phyloP scores from a whole-genome alignment of 2,329 filamentous ascomycete species.

The Colletotrichum sp. region DNA sequence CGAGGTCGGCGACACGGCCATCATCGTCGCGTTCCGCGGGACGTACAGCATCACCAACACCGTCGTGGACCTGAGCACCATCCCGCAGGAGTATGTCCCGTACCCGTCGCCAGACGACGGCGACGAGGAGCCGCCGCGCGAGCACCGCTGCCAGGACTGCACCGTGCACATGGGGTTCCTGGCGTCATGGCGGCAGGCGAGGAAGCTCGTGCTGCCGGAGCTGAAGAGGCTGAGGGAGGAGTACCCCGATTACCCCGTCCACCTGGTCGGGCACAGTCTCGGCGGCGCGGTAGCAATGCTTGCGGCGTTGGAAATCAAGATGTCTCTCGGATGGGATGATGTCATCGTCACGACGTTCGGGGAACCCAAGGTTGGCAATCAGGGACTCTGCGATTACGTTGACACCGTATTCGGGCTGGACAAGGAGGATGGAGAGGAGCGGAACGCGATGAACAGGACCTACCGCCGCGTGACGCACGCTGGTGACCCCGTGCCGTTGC shows the following conservation, averaged over 20 bases:
- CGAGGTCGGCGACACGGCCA: conserved; percentile 43
- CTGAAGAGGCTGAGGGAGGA: conserved; percentile 63
- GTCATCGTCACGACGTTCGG: conserved; percentile 88
- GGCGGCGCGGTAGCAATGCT: conserved; percentile 91
- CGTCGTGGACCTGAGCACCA: conserved; percentile 85
- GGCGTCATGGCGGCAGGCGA: conserved; percentile 79
- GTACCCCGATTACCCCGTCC: conserved; percentile 75
- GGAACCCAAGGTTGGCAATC: conserved; percentile 74
- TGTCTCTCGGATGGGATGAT: conserved; percentile 75
- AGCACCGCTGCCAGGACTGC: conserved; percentile 77
- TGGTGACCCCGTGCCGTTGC: conserved; percentile 85
- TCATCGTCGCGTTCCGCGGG: conserved; percentile 89
- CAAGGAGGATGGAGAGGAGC: conserved; percentile 25
- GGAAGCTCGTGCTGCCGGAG: conserved; percentile 70
- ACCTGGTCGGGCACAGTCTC: conserved; percentile 87
- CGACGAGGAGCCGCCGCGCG: conserved; percentile 43
- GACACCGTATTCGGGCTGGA: conserved; percentile 55
- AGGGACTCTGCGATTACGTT: conserved; percentile 58
- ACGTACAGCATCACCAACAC: conserved; percentile 95
- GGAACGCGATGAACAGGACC: conserved; percentile 24
- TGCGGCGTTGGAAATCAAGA: conserved; percentile 79
- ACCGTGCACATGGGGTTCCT: conserved; percentile 94
- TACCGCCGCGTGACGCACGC: conserved; percentile 86
- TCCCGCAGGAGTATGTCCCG: conserved; percentile 89
- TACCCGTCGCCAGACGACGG: conserved; percentile 69